A percentile compares a stretch with the other conserved stretches of the same genome.
phyloP scores from a whole-genome alignment of 2,329 filamentous ascomycete genomes.

The Metarhizium humberi region DNA sequence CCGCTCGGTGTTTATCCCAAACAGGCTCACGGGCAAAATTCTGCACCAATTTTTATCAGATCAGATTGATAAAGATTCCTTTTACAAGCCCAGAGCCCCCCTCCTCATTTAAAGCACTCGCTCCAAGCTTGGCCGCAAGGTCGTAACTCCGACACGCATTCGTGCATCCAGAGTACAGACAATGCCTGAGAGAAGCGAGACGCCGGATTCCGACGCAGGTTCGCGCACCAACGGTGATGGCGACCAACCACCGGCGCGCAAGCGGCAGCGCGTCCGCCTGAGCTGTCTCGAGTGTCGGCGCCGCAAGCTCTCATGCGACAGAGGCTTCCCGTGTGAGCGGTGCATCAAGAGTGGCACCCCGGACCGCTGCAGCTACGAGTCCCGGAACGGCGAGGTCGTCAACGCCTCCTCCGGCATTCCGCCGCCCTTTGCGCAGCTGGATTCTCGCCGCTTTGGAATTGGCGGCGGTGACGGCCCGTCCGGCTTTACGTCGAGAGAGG shows the following conservation, averaged over 20 bases:
- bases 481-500: conserved; percentile 28
- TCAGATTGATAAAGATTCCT: conserved; percentile 30
- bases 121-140: conserved; percentile 11
- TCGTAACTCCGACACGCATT: conserved; percentile 26
- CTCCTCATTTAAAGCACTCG: conserved; percentile 3
- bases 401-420: conserved; percentile 36
- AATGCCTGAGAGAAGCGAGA: conserved; percentile 25
- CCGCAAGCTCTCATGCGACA: conserved; percentile 52
- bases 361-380: conserved; percentile 51
- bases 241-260: conserved; percentile 34
- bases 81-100: conserved; percentile 18
- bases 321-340: conserved; percentile 51
- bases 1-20: conserved; percentile 19
- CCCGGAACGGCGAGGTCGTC: conserved; percentile 41
- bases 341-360: conserved; percentile 54
- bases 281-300: conserved; percentile 53
- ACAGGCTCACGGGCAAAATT: conserved; percentile 12
- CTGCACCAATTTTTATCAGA: conserved; percentile 25
- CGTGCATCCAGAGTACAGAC: conserved; percentile 5
- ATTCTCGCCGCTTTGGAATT: conserved; percentile 28
- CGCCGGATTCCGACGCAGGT: conserved; percentile 26
- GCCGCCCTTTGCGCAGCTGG: conserved; percentile 32
- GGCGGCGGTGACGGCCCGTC: conserved; percentile 17
- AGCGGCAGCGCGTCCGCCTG: conserved; percentile 49
- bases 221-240: conserved; percentile 17